Conservation (phyloP, 1,139 yeast genomes). For the Sugiyamaella japonica region DNA sequence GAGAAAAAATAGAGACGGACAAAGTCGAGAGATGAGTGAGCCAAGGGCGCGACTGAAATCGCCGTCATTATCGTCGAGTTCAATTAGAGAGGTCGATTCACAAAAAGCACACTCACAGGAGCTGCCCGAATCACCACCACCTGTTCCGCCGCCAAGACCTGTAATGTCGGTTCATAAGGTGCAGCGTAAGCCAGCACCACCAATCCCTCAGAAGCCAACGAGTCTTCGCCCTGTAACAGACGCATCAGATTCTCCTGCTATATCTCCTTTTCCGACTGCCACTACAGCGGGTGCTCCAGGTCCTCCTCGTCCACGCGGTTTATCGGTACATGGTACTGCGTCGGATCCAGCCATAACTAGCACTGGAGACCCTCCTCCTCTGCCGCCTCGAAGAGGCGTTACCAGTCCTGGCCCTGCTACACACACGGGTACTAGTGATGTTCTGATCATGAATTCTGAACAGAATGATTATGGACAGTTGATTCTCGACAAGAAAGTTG, state of each 20-base stretch:
- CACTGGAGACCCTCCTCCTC: constrained; percentile 16
- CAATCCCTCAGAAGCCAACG: constrained; percentile 26
- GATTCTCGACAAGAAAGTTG: constrained; percentile 44
- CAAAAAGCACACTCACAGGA: constrained; percentile 1
- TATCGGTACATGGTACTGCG: neutral
- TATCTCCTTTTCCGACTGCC: neutral
- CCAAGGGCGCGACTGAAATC: neutral
- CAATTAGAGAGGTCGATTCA: constrained; percentile 24
- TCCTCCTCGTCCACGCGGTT: neutral
- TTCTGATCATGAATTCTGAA: constrained; percentile 31
- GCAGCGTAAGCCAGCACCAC: constrained; percentile 33
- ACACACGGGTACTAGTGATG: constrained; percentile 15
- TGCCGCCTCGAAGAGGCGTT: constrained; percentile 12
- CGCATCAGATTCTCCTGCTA: constrained; percentile 16
- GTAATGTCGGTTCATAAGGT: constrained; percentile 20
- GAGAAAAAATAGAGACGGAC: neutral
- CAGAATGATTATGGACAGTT: constrained; percentile 34
- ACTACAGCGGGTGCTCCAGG: neutral
- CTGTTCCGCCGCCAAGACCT: constrained; percentile 21
- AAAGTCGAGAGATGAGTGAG: neutral
- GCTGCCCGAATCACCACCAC: neutral
- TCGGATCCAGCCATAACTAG: neutral
- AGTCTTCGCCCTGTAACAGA: constrained; percentile 4
- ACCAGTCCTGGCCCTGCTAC: constrained; percentile 17
- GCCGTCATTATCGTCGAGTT: too few relatives aligned